Conservation (phyloP, 139 green algal species). For the Microglena sp. region DNA sequence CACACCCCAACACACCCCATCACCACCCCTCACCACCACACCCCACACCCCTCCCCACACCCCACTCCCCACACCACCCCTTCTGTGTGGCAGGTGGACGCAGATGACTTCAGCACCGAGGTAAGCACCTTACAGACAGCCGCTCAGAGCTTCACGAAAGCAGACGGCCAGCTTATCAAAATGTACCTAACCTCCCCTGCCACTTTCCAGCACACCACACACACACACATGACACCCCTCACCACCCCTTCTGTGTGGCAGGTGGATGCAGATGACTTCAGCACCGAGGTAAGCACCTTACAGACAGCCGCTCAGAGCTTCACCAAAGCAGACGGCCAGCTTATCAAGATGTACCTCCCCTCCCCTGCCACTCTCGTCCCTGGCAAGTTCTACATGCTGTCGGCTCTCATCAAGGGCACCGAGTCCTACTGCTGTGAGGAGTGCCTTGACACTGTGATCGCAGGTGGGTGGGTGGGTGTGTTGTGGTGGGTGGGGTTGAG, state of each 20-base stretch:
- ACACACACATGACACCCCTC: neutral
- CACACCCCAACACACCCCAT: neutral
- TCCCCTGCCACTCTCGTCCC: conserved; percentile 4
- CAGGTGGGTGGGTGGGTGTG: too few species aligned
- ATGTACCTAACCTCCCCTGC: neutral
- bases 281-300: conserved; percentile 27
- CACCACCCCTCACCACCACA: neutral
- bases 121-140: conserved; percentile 21
- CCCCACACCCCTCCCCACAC: too few species aligned
- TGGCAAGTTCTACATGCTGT: conserved; percentile 52
- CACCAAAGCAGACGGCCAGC: conserved; percentile 49
- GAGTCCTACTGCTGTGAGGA: conserved; percentile 67
- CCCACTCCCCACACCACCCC: neutral
- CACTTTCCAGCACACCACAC: neutral
- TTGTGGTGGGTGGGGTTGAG: too few species aligned
- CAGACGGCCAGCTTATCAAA: conserved; percentile 35
- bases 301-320: conserved; percentile 42
- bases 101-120: conserved; percentile 24
- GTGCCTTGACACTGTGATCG: conserved; percentile 52
- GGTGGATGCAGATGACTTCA: conserved; percentile 31
- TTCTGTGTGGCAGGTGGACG: conserved; percentile 18
- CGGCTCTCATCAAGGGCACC: conserved; percentile 50
- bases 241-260: conserved; percentile 6
- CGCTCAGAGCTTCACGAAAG: conserved; percentile 54
- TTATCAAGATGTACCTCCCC: conserved; percentile 39